Base-by-base conservation (phyloP, 768 basidiomycete genomes). In the Agrocybe chaxingu region DNA sequence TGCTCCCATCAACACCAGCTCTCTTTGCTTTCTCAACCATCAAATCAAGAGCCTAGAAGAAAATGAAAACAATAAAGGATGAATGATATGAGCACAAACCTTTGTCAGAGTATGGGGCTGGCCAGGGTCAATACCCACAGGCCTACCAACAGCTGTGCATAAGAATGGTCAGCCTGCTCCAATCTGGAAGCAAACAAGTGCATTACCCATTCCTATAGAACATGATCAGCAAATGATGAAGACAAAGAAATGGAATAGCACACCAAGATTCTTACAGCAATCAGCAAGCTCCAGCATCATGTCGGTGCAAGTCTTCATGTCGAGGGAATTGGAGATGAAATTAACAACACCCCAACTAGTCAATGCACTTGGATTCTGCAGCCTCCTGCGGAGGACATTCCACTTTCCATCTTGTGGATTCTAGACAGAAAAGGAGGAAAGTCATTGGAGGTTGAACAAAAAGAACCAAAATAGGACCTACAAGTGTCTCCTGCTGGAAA, bases 251-350 rank as follows among this genome's bases (percentile, higher is more conserved):
- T 1, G 29, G 35, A 42, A 19, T 9, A 8, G 31, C 50, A 12
- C 7, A 62, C 62, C 60, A 18, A 64, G 56, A 1, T 45, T 44
- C 1, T 5, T 8, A 18, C 60, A 64, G 13, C 55, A 59, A 9
- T 49, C 30, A 6, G 36, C 9, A 1, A 60, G 32, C 8, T 51
- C 48, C 7, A 24, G 2, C 11, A 40, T 44, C 4, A 45, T 54
- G 3, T 29, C 6, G 6, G 48, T 2, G 4, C 45, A 32, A 2
- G 33, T 3, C 1, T 3, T 6, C 2, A 0, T 4, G 11, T 9
- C 45, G 13, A 51, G 3, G 8, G 29, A 19, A 2, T 39, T 34
- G 0, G 48, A 9, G 11, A 29, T 37, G 9, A 61, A 56, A 19
- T 56, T 58, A 4, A 62, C 36, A 0, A 57, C 45, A 2, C 52